phyloP scores from a whole-genome alignment of 345 rosid genomes.

The Pugionium cornutum region DNA sequence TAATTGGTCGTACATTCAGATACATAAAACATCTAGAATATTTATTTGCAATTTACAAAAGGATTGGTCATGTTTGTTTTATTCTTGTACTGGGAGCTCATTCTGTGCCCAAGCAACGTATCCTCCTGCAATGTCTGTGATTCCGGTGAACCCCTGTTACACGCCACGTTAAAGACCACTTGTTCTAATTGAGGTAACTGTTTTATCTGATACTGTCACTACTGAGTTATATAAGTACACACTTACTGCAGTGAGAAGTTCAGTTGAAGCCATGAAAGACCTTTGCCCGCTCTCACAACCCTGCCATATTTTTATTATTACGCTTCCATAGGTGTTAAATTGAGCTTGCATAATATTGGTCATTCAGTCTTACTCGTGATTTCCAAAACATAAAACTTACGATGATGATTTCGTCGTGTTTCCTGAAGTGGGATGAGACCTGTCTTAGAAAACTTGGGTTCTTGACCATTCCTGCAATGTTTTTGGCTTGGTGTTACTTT shows the following conservation, averaged over 20 bases:
- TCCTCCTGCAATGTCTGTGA: constrained; percentile 81
- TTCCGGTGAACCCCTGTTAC: constrained; percentile 61
- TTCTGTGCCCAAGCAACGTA: constrained; percentile 69
- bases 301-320: constrained; percentile 38
- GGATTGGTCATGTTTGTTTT: constrained; percentile 14
- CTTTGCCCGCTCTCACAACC: constrained; percentile 77
- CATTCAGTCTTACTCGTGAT: neutral
- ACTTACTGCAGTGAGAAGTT: constrained; percentile 74
- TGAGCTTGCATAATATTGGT: no score
- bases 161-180: neutral
- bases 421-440: constrained; percentile 58
- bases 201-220: neutral
- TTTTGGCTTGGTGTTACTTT: constrained; percentile 1
- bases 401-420: constrained; percentile 77
- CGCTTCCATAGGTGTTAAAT: neutral
- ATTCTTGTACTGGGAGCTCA: constrained; percentile 65
- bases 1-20: neutral
- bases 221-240: neutral
- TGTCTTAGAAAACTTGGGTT: constrained; percentile 64
- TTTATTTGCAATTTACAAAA: constrained; percentile 24
- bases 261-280: constrained; percentile 80
- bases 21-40: constrained; percentile 11
- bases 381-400: constrained; percentile 42
- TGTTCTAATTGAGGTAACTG: neutral
- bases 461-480: constrained; percentile 61